These are phyloP conservation scores for Colletotrichum sp. DNA, from an alignment of 2,329 filamentous ascomycete genomes.

Conservation along the genomic window DNA sequence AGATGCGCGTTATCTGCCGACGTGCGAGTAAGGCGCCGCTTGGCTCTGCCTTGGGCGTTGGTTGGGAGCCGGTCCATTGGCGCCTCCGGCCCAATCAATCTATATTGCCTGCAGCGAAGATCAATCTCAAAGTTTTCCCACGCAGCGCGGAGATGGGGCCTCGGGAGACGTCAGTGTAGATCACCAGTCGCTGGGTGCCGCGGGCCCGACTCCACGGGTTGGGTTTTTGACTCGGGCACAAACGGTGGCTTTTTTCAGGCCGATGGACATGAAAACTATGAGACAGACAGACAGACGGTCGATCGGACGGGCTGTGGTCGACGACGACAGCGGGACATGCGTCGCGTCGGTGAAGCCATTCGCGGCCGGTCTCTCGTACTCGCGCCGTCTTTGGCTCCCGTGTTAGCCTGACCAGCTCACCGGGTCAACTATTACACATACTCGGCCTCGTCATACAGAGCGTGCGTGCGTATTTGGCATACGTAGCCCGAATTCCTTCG, in stretches of 20 bases:
- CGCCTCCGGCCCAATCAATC: not conserved
- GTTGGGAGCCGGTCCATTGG: not conserved
- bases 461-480: not conserved
- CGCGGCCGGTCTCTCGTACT: not conserved
- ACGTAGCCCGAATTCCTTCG: not conserved
- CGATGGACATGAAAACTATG: not conserved
- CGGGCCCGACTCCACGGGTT: not conserved
- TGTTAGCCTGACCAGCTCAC: not conserved
- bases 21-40: not conserved
- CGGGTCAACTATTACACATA: not conserved
- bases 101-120: conserved; percentile 2
- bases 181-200: not conserved
- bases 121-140: not conserved
- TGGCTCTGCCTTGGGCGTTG: not conserved
- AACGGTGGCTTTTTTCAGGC: not conserved
- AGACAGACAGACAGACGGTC: not conserved
- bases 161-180: not conserved
- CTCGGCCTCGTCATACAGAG: not conserved
- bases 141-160: not conserved
- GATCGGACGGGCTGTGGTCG: not conserved
- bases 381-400: not conserved
- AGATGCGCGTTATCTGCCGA: not conserved
- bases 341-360: not conserved
- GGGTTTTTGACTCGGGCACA: not conserved
- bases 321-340: not conserved